Conservation (phyloP, 2,329 filamentous ascomycete genomes). For the Xylariaceae sp. region DNA sequence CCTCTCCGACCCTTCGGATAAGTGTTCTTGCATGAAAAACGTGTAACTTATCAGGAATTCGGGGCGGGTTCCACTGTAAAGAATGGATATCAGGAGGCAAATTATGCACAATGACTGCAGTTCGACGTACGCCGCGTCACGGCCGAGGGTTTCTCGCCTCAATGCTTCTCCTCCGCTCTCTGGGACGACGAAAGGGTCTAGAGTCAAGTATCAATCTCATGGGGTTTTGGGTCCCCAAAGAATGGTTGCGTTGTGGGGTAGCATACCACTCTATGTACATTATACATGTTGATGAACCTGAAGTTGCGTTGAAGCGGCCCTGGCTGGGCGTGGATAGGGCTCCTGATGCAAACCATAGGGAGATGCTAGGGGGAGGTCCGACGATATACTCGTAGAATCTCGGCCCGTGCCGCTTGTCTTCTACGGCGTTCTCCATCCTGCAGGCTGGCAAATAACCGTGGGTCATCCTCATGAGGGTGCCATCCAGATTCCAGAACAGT, state of each 20-base stretch:
- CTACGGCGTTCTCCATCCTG: not conserved
- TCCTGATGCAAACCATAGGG: constrained; percentile 8
- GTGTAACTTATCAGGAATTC: constrained; percentile 5
- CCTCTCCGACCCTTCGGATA: constrained; percentile 1
- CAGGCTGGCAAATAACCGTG: not conserved
- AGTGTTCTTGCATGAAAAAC: constrained; percentile 1
- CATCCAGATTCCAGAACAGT: not conserved
- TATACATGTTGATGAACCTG: constrained; percentile 8
- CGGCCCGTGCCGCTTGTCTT: constrained; percentile 10
- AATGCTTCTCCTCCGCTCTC: not conserved
- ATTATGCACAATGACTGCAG: constrained; percentile 10
- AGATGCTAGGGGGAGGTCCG: not conserved
- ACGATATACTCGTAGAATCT: constrained; percentile 3
- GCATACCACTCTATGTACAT: constrained; percentile 2
- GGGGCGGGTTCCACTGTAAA: constrained; percentile 1
- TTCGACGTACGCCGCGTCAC: constrained; percentile 4
- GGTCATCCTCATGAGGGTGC: not conserved
- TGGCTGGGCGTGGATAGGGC: constrained; percentile 19
- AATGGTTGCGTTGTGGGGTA: constrained; percentile 17
- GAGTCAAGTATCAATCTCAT: not conserved
- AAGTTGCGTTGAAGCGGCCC: constrained; percentile 19
- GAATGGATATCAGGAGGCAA: constrained; percentile 5
- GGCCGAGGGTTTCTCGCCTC: constrained; percentile 4
- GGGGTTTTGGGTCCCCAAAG: constrained; percentile 5
- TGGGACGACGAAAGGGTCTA: constrained; percentile 9